A percentile compares a stretch with the other conserved stretches of the same genome.
Evolutionary conservation across 768 basidiomycete genomes (phyloP).

Genomic region (Termitomyces sp.): DNA sequence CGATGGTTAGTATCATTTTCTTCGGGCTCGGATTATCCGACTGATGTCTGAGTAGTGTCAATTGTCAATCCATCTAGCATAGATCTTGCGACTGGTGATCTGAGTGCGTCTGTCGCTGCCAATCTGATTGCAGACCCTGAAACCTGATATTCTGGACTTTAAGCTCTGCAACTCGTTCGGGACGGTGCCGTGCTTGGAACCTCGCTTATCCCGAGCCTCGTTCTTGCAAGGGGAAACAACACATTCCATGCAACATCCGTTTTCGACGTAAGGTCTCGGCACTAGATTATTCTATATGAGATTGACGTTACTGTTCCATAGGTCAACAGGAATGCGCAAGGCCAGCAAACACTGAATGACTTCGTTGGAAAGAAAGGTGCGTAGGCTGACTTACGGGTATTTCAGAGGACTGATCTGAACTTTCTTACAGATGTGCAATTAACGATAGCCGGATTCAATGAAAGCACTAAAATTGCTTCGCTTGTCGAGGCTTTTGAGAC

Average conservation of each 20-base stretch:
- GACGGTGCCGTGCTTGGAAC: constrained; percentile 54
- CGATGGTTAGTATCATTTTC: constrained; percentile 33
- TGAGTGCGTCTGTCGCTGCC: constrained; percentile 36
- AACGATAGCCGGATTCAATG: constrained; percentile 50
- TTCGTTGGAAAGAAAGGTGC: constrained; percentile 59
- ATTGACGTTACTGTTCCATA: constrained; percentile 19
- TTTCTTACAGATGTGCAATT: constrained; percentile 45
- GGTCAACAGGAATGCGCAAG: constrained; percentile 58
- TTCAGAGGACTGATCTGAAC: neutral
- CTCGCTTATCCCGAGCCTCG: constrained; percentile 54
- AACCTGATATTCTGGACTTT: neutral
- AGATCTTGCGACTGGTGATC: constrained; percentile 54
- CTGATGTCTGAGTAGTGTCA: constrained; percentile 32
- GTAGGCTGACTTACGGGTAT: neutral
- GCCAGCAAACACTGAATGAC: constrained; percentile 57
- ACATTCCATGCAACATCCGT: constrained; percentile 41
- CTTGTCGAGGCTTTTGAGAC: constrained; percentile 57
- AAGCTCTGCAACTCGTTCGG: constrained; percentile 53
- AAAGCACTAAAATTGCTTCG: constrained; percentile 56
- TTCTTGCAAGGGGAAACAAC: constrained; percentile 57
- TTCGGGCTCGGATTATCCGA: neutral
- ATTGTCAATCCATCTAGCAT: constrained; percentile 70
- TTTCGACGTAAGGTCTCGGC: constrained; percentile 39
- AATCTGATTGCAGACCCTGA: neutral
- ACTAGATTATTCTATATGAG: neutral